Evolutionary conservation across 768 basidiomycete species (phyloP).

Genomic region (Tulasnella sp.): DNA sequence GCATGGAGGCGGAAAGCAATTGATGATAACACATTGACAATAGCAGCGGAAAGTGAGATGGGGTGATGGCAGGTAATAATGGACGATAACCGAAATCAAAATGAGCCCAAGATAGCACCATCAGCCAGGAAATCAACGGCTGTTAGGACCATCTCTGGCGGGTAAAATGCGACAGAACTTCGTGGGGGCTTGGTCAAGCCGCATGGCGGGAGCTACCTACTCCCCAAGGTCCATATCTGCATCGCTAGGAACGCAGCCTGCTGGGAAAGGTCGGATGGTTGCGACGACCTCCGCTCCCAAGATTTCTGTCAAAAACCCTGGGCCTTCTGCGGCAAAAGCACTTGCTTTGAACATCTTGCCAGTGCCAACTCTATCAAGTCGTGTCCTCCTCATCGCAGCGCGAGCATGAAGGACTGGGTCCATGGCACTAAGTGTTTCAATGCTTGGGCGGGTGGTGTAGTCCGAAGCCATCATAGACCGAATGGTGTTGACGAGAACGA

Average conservation of each 20-base stretch:
- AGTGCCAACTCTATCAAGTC: constrained; percentile 28
- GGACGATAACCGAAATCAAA: neutral
- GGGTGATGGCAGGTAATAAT: neutral
- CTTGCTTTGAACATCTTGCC: constrained; percentile 28
- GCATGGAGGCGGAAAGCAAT: neutral
- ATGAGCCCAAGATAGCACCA: neutral
- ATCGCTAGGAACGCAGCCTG: neutral
- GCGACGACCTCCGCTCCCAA: constrained; percentile 16
- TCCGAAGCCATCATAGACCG: constrained; percentile 73
- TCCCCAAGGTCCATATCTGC: neutral
- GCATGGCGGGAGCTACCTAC: neutral
- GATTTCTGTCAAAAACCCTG: constrained; percentile 22
- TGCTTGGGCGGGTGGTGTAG: constrained; percentile 54
- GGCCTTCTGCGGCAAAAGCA: constrained; percentile 25
- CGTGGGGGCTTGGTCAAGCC: neutral
- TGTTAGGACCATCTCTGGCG: neutral
- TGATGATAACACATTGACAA: neutral
- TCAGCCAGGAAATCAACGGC: neutral
- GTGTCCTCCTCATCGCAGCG: constrained; percentile 55
- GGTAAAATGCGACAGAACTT: neutral
- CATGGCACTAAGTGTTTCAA: constrained; percentile 56
- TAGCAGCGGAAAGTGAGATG: neutral
- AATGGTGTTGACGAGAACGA: constrained; percentile 63
- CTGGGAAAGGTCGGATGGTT: neutral
- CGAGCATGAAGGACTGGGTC: constrained; percentile 62